Conservation (phyloP, 495 filamentous ascomycete species). For the Aspergillus sclerotiicarbonarius region DNA sequence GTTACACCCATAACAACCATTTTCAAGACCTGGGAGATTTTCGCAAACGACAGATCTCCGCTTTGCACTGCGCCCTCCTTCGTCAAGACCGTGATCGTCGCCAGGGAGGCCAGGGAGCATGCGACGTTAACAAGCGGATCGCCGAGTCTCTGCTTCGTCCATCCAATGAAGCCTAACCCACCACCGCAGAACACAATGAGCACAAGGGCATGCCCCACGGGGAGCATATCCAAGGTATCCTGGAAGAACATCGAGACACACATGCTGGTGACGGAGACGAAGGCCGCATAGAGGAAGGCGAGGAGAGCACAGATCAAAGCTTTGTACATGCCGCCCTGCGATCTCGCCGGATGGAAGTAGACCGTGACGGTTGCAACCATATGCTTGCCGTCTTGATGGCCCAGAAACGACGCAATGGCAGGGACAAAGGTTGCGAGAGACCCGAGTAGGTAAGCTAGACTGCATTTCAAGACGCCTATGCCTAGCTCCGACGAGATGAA, state of each 20-base stretch:
- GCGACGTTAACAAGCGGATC: conserved; percentile 89
- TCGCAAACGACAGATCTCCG: conserved; percentile 73
- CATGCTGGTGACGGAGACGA: conserved; percentile 85
- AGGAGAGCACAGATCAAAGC: conserved; percentile 78
- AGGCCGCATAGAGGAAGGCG: conserved; percentile 79
- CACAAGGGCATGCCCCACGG: conserved; percentile 76
- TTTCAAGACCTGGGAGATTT: conserved; percentile 83
- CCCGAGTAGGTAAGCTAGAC: conserved; percentile 84
- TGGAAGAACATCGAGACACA: conserved; percentile 75
- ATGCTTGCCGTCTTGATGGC: conserved; percentile 91
- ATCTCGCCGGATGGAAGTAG: conserved; percentile 94
- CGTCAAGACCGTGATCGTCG: conserved; percentile 87
- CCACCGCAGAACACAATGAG: conserved; percentile 85
- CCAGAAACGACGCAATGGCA: conserved; percentile 67
- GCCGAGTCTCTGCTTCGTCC: conserved; percentile 84
- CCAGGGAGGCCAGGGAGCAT: conserved; percentile 84
- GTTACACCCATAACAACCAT: conserved; percentile 86
- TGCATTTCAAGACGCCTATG: conserved; percentile 84
- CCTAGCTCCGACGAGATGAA: conserved; percentile 58
- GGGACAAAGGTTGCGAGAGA: conserved; percentile 85
- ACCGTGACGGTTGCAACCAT: conserved; percentile 90
- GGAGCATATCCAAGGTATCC: conserved; percentile 57
- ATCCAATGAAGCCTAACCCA: conserved; percentile 86
- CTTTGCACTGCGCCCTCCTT: conserved; percentile 86
- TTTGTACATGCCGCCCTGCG: conserved; percentile 86